Conservation (phyloP, 2,329 filamentous ascomycete genomes). For the Phialophora macrospora region DNA sequence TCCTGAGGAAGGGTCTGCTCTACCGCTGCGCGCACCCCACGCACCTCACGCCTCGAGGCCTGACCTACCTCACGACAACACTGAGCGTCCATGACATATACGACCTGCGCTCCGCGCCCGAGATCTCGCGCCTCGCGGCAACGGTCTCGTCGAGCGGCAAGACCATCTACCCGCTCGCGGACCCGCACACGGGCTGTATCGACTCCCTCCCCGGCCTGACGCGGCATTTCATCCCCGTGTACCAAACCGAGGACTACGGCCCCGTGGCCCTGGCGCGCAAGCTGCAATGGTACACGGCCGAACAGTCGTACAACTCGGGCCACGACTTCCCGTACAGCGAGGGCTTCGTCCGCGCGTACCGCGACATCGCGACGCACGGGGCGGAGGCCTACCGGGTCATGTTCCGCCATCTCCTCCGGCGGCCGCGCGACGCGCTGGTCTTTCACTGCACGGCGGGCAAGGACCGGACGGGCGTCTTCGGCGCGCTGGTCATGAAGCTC, state of each 20-base stretch:
- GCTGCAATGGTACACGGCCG: conserved; percentile 61
- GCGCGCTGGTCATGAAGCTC: conserved; percentile 68
- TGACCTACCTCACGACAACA: background rate
- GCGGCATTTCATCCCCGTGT: conserved; percentile 68
- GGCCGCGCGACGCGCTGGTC: conserved; percentile 48
- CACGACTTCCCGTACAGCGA: conserved; percentile 45
- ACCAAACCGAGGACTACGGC: conserved; percentile 66
- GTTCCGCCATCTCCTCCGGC: conserved; percentile 60
- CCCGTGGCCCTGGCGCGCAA: conserved; percentile 64
- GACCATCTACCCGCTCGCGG: conserved; percentile 36
- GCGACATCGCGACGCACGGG: conserved; percentile 69
- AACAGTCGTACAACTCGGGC: conserved; percentile 59
- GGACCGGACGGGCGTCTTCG: conserved; percentile 74
- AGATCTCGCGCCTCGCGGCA: conserved; percentile 38
- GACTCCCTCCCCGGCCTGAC: conserved; percentile 50
- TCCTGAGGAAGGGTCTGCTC: conserved; percentile 59
- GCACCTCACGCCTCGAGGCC: conserved; percentile 52
- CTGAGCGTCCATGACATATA: conserved; percentile 69
- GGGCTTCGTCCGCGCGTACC: conserved; percentile 69
- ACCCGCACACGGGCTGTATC: conserved; percentile 28
- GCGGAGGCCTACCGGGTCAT: conserved; percentile 60
- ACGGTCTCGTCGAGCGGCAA: conserved; percentile 42
- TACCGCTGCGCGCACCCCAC: conserved; percentile 73
- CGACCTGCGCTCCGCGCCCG: conserved; percentile 66
- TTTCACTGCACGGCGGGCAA: conserved; percentile 79